Percentiles rank a stretch among this genome's conserved stretches.
Evolutionary conservation across 1,139 yeast species (phyloP).

Genomic region (Candida neerlandica): DNA sequence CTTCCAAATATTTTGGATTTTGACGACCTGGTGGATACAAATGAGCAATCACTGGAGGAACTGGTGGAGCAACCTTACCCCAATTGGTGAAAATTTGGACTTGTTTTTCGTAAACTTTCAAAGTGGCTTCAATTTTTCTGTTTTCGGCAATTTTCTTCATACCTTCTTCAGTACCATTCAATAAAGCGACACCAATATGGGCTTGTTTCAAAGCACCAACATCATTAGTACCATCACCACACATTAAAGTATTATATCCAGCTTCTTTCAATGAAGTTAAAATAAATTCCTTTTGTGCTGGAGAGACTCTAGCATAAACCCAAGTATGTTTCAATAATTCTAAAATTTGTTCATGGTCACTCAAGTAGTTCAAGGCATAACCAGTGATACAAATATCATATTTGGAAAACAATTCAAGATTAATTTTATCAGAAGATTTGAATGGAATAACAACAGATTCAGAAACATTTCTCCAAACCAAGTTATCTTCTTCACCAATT

Average conservation of each 20-base stretch:
- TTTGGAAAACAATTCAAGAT: slow-evolving; percentile 57
- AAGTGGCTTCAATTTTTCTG: slow-evolving; percentile 65
- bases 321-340: slow-evolving; percentile 85
- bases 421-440: slow-evolving; percentile 60
- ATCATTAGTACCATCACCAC: slow-evolving; percentile 99
- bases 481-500: slow-evolving; percentile 53
- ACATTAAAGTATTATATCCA: slow-evolving; percentile 95
- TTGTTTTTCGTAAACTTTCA: slow-evolving; percentile 82
- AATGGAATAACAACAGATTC: slow-evolving; percentile 76
- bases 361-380: slow-evolving; percentile 72
- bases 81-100: slow-evolving; percentile 74
- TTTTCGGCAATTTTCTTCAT: slow-evolving; percentile 87
- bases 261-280: slow-evolving; percentile 80
- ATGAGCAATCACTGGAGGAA: slow-evolving; percentile 86
- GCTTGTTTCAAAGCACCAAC: slow-evolving; percentile 99
- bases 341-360: slow-evolving; percentile 64
- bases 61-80: slow-evolving; percentile 85
- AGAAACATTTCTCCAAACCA: slow-evolving; percentile 84
- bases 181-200: slow-evolving; percentile 93
- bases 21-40: slow-evolving; percentile 93
- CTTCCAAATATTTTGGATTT: slow-evolving; percentile 85
- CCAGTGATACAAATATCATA: slow-evolving; percentile 95
- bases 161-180: slow-evolving; percentile 96
- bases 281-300: slow-evolving; percentile 90
- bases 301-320: slow-evolving; percentile 98